These are phyloP conservation scores for Lichtheimia ornata DNA, from an alignment of 371 early-diverging fungal genomes.

Conservation along the genomic window DNA sequence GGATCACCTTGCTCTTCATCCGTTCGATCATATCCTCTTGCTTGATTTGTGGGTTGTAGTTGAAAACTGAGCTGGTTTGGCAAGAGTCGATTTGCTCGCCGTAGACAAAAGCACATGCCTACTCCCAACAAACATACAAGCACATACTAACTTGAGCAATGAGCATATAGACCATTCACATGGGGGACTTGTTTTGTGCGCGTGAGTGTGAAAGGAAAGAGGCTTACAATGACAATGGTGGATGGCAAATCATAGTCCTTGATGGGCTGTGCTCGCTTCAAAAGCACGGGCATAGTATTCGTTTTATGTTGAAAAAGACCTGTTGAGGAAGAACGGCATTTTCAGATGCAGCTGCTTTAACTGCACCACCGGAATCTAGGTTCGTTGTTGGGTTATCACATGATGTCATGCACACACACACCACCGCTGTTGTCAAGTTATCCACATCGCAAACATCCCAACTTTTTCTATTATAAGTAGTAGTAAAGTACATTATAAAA, in stretches of 20 bases:
- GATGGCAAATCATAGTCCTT: slow-evolving; percentile 39
- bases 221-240: slow-evolving; percentile 30
- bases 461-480: slow-evolving; percentile 1
- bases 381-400: too few relatives aligned
- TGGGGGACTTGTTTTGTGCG: too few relatives aligned
- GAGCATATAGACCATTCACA: background rate
- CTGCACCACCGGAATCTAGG: too few relatives aligned
- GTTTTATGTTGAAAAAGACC: too few relatives aligned
- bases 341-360: too few relatives aligned
- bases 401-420: too few relatives aligned
- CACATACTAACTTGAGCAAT: slow-evolving; percentile 21
- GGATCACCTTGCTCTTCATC: slow-evolving; percentile 25
- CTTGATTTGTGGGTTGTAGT: slow-evolving; percentile 19
- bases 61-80: slow-evolving; percentile 46
- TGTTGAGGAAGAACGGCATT: too few relatives aligned
- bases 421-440: too few relatives aligned
- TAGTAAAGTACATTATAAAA: too few relatives aligned
- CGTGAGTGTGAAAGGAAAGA: background rate
- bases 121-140: slow-evolving; percentile 29
- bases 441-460: background rate
- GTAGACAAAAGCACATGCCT: slow-evolving; percentile 48
- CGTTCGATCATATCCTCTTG: slow-evolving; percentile 19
- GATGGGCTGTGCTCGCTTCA: slow-evolving; percentile 13
- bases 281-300: background rate
- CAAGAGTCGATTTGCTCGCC: slow-evolving; percentile 38